Percentiles rank a stretch among this genome's conserved stretches.
Conservation (phyloP, 2,329 filamentous ascomycete genomes). For the Venturia oleaginea region DNA sequence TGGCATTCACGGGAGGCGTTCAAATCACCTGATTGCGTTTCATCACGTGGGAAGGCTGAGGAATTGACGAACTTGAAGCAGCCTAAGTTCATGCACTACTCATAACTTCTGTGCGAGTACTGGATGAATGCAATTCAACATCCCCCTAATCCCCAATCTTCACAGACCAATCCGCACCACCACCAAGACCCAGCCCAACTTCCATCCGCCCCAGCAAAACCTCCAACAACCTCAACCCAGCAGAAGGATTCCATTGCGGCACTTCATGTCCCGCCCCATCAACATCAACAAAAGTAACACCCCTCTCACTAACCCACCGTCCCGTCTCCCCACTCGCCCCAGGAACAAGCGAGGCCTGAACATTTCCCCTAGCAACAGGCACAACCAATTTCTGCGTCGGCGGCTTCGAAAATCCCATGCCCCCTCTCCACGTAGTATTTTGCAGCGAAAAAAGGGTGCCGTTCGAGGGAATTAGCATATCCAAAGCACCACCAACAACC, state of each 20-base stretch:
- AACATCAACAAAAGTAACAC: slow-evolving; percentile 61
- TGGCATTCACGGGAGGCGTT: neutral
- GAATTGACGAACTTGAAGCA: neutral
- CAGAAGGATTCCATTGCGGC: slow-evolving; percentile 57
- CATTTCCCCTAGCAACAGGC: neutral
- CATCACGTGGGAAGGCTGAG: neutral
- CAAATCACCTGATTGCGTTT: neutral
- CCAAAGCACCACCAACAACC: slow-evolving; percentile 15
- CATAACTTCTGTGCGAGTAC: no score
- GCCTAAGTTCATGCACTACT: no score
- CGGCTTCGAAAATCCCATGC: slow-evolving; percentile 15
- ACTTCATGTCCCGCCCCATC: slow-evolving; percentile 58
- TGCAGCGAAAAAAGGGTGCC: slow-evolving; percentile 15
- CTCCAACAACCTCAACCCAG: slow-evolving; percentile 63
- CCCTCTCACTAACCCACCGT: slow-evolving; percentile 58
- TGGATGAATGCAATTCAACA: no score
- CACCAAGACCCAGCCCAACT: neutral
- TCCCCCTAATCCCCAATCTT: neutral
- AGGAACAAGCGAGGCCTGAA: neutral
- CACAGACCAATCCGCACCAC: neutral
- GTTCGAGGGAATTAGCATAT: slow-evolving; percentile 14
- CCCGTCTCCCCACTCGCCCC: neutral
- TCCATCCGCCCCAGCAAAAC: slow-evolving; percentile 62
- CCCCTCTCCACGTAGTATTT: slow-evolving; percentile 18
- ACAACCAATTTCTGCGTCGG: slow-evolving; percentile 9